A percentile compares a stretch with the other conserved stretches of the same genome.
Evolutionary conservation across 441 rosid species (phyloP).

Genomic region (Flueggea neowawraea): DNA sequence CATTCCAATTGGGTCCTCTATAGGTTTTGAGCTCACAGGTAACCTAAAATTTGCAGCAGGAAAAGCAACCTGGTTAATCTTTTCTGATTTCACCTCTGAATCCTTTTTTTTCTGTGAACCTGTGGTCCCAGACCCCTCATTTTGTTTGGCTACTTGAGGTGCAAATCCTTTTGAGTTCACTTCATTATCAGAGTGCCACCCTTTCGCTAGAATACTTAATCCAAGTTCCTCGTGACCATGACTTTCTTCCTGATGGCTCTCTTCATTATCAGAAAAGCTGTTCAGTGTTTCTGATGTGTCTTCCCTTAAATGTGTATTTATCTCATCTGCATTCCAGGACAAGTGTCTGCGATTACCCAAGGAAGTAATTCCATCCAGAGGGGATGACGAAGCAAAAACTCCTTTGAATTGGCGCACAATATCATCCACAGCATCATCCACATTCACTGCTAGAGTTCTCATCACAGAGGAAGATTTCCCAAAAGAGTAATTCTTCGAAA

Average conservation of each 20-base stretch:
- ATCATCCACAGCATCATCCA: slow-evolving; percentile 98
- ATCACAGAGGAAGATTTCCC: slow-evolving; percentile 93
- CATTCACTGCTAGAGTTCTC: slow-evolving; percentile 94
- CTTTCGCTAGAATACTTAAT: slow-evolving; percentile 41
- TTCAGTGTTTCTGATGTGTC: slow-evolving; percentile 47
- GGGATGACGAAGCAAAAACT: slow-evolving; percentile 58
- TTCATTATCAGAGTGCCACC: slow-evolving; percentile 87
- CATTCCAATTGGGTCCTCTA: slow-evolving; percentile 75
- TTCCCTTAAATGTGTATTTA: slow-evolving; percentile 37
- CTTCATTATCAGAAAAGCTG: slow-evolving; percentile 72
- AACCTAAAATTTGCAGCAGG: slow-evolving; percentile 25
- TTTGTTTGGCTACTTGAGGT: slow-evolving; percentile 42
- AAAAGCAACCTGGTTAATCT: slow-evolving; percentile 26
- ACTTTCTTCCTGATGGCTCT: slow-evolving; percentile 45
- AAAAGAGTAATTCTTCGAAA: slow-evolving; percentile 83
- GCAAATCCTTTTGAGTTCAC: slow-evolving; percentile 51
- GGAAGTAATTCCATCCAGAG: slow-evolving; percentile 35
- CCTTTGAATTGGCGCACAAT: slow-evolving; percentile 91
- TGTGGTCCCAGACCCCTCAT: slow-evolving; percentile 35
- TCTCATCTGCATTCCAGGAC: slow-evolving; percentile 66
- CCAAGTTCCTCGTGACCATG: slow-evolving; percentile 40
- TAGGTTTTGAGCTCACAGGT: slow-evolving; percentile 20
- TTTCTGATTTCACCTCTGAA: slow-evolving; percentile 35
- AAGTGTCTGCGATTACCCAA: slow-evolving; percentile 35
- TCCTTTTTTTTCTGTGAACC: slow-evolving; percentile 33